These are phyloP conservation scores for Polyporus tsugae DNA, from an alignment of 1,284 basidiomycete genomes.

Conservation along the genomic window DNA sequence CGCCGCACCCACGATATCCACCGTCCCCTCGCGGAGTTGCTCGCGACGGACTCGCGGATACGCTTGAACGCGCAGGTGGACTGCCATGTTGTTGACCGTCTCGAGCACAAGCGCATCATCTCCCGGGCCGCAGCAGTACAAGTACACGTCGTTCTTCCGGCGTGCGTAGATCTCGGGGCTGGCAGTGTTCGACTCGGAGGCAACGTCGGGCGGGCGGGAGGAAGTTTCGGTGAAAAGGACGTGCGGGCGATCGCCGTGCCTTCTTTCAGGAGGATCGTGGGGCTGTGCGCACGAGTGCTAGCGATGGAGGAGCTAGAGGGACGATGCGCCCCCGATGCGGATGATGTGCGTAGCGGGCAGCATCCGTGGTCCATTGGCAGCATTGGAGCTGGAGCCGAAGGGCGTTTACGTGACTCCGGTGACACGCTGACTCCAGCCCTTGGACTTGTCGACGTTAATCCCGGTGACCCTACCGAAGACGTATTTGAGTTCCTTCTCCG, in stretches of 20 bases:
- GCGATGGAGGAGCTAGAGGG: slow-evolving; percentile 67
- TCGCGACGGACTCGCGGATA: slow-evolving; percentile 60
- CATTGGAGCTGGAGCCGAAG: slow-evolving; percentile 40
- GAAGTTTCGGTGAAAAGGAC: slow-evolving; percentile 77
- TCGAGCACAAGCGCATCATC: slow-evolving; percentile 66
- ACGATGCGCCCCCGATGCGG: slow-evolving; percentile 90
- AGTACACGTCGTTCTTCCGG: slow-evolving; percentile 73
- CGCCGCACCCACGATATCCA: slow-evolving; percentile 68
- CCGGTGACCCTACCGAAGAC: slow-evolving; percentile 52
- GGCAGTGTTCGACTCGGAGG: slow-evolving; percentile 34
- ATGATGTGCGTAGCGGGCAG: slow-evolving; percentile 73
- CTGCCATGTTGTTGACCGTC: slow-evolving; percentile 67
- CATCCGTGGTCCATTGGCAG: slow-evolving; percentile 34
- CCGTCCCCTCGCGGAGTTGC: slow-evolving; percentile 60
- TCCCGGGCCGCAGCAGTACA: slow-evolving; percentile 72
- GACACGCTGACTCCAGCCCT: slow-evolving; percentile 48
- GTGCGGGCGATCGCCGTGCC: slow-evolving; percentile 60
- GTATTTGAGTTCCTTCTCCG: slow-evolving; percentile 58
- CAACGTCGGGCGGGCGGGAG: slow-evolving; percentile 38
- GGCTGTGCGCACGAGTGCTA: slow-evolving; percentile 72
- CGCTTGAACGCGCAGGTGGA: slow-evolving; percentile 58
- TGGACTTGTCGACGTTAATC: slow-evolving; percentile 45
- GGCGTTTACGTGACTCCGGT: slow-evolving; percentile 59
- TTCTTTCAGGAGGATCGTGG: slow-evolving; percentile 60
- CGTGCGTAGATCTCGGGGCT: slow-evolving; percentile 78